Base-by-base conservation (phyloP, 257 asterid species). In the Plectranthus barbatus region DNA sequence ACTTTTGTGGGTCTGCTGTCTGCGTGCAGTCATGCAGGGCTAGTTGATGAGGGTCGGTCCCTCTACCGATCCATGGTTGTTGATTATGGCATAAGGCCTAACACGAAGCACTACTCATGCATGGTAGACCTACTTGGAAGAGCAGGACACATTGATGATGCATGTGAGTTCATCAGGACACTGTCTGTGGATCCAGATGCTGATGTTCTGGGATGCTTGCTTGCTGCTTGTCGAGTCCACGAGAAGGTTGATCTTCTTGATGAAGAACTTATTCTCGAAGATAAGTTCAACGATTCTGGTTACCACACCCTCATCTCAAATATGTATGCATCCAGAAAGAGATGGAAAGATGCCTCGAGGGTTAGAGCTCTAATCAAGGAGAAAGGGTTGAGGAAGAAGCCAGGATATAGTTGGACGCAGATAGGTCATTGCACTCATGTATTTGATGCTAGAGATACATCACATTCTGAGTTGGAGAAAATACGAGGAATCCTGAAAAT, bases 111-210 rank as follows among this genome's bases (percentile, higher is more conserved):
- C 66, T 73, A 77, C 63, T 64, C 74, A 9, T 77, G 82, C 72
- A 73, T 77, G 82, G 82, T 77, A 33, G 81, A 77, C 73, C 56
- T 77, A 53, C 68, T 77, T 15, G 78, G 78, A n/a, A 73, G 82
- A 69, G 79, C 82, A 49, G 82, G 82, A 14, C 70, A 14, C 11
- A 60, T 77, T 60, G 18, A 34, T 41, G 76, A 73, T 41, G 82
- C 76, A 4, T 77, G 74, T 52, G 44, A 46, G 44, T 73, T 73
- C 56, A 66, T 77, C 45, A 66, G 69, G 58, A 49, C 19, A 24
- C 73, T 77, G 76, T 62, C 79, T 5, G 69, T 33, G 66, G 72
- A 61, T 39, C 69, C 76, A 12, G 70, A 77, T 55, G 66, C 68
- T 24, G 33, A 44, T 31, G 62, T 70, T 19, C 51, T 73, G 56